These are phyloP conservation scores for Aspergillus calidoustus DNA, from an alignment of 2,329 filamentous ascomycete genomes.

Conservation along the genomic window DNA sequence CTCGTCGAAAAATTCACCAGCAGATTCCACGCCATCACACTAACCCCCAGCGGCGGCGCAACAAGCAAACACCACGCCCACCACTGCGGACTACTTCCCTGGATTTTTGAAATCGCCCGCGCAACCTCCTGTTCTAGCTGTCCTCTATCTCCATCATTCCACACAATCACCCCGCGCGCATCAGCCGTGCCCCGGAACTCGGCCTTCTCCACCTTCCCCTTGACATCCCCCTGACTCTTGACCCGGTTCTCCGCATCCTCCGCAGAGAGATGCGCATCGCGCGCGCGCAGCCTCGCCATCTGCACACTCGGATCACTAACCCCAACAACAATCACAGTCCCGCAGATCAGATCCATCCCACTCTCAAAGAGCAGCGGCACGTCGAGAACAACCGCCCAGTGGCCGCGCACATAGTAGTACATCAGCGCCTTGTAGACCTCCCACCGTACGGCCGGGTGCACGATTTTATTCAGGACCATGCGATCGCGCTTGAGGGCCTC, in stretches of 20 bases:
- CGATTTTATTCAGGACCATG: constrained; percentile 80
- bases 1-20: constrained; percentile 74
- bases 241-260: constrained; percentile 90
- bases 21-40: constrained; percentile 71
- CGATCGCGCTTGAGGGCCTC: constrained; percentile 73
- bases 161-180: constrained; percentile 75
- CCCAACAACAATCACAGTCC: constrained; percentile 83
- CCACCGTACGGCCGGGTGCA: constrained; percentile 85
- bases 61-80: constrained; percentile 75
- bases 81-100: constrained; percentile 71
- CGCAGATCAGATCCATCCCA: constrained; percentile 82
- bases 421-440: constrained; percentile 80
- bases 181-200: constrained; percentile 62
- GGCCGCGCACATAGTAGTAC: constrained; percentile 72
- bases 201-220: constrained; percentile 78
- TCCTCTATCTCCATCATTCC: constrained; percentile 81
- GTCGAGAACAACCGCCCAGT: constrained; percentile 91
- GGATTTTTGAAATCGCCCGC: constrained; percentile 67
- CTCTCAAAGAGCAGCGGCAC: constrained; percentile 91
- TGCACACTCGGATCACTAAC: constrained; percentile 80
- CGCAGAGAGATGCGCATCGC: constrained; percentile 77
- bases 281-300: constrained; percentile 74
- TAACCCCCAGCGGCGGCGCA: constrained; percentile 74
- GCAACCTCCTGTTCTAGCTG: constrained; percentile 71
- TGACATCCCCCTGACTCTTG: constrained; percentile 81